phyloP scores from a whole-genome alignment of 331 rosid species.

The Cucumis variabilis region DNA sequence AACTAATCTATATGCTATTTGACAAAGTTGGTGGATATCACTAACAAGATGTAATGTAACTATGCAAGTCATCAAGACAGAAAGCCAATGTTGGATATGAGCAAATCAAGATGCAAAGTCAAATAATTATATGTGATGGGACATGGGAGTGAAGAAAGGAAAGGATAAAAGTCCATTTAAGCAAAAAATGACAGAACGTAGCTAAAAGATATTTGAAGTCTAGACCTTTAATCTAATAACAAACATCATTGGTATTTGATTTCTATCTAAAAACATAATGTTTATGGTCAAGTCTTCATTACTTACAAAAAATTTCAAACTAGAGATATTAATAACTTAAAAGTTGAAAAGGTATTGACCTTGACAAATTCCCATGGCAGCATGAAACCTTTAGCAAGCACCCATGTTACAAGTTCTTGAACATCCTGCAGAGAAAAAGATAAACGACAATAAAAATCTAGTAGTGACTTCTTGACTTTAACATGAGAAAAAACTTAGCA shows the following conservation, averaged over 20 bases:
- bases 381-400: conserved; percentile 93
- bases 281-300: background rate
- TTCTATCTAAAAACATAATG: background rate
- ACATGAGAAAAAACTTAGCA: background rate
- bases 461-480: background rate
- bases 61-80: too few relatives aligned
- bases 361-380: conserved; percentile 94
- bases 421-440: conserved; percentile 65
- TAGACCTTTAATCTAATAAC: background rate
- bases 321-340: background rate
- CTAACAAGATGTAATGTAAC: too few relatives aligned
- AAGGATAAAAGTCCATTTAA: background rate
- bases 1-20: too few relatives aligned
- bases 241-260: background rate
- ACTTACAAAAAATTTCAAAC: conserved; percentile 22
- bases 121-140: background rate
- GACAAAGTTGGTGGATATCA: too few relatives aligned
- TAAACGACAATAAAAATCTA: conserved; percentile 9
- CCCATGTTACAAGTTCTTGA: conserved; percentile 96
- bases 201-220: background rate
- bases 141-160: background rate
- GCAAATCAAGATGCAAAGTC: background rate
- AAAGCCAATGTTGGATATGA: too few relatives aligned
- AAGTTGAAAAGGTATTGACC: conserved; percentile 43
- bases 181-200: background rate